Base-by-base conservation (phyloP, 106 monocot genomes). In the Acorus gramineus region DNA sequence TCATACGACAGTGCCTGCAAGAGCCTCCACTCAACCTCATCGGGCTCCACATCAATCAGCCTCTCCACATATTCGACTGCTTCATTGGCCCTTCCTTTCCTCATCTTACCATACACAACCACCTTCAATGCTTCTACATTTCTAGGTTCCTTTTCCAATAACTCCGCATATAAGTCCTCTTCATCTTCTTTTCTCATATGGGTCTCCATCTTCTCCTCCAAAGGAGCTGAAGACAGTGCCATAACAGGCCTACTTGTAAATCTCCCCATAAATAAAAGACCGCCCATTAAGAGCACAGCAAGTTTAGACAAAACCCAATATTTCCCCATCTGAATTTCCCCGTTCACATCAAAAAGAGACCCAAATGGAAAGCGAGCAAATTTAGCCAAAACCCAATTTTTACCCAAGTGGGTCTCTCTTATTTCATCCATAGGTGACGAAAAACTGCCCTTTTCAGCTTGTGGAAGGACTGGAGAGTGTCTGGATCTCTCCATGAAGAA, bases 11-110 rank as follows among this genome's bases (percentile, higher is more conserved):
- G 69, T 4, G 86, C 94, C 65, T 76, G 71, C 70, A 90, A 60
- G 47, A 94, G 71, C 66, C 79, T 76, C 90, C 94, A 94, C 67
- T 90, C 94, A 8, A 86, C 71, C 59, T 94, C 90, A 4, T 83
- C 83, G 7, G 90, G 90, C 71, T 94, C 84, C 7, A 78, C 42
- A 5, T 62, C 61, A n/a, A 86, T 78, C 81, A 94, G 50, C 59
- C 80, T 84, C 65, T 86, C 76, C 70, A 86, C 76, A 52, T 62
- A 82, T 44, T 70, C 49, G 44, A 82, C 72, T 8, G 84, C 86
- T 49, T 90, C 90, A 44, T 10, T 63, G 42, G 55, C 77, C 64
- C 76, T 78, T 45, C 80, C 82, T 58, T 78, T 79, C 82, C 63
- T 81, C 81, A 94, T 71, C 63, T 79, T 84, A 53, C 70, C 86